Conservation (phyloP, 2,329 filamentous ascomycete species). For the Pseudogymnoascus sp. region DNA sequence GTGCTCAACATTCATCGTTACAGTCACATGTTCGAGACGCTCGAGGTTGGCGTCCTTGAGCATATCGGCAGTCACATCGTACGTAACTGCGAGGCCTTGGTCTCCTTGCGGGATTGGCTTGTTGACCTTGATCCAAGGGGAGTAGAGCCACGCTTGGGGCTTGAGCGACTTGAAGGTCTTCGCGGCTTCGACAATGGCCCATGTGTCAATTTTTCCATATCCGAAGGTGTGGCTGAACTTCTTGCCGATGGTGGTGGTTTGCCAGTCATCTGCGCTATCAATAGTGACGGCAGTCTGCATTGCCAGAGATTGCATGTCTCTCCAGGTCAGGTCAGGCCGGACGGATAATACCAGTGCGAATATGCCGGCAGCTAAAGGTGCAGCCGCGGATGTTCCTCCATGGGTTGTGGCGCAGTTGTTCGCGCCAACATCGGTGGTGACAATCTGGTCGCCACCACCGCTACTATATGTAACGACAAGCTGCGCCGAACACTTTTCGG, state of each 20-base stretch:
- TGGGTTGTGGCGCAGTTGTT: conserved; percentile 75
- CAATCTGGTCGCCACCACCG: conserved; percentile 76
- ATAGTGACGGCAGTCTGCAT: conserved; percentile 77
- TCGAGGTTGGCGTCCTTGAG: conserved; percentile 74
- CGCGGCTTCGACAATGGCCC: conserved; percentile 72
- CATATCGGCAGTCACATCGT: conserved; percentile 75
- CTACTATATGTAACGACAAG: conserved; percentile 96
- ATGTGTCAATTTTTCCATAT: conserved; percentile 91
- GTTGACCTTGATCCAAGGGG: conserved; percentile 87
- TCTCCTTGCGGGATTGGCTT: conserved; percentile 78
- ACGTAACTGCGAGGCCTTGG: conserved; percentile 67
- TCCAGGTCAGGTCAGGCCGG: conserved; percentile 82
- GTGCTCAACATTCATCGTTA: conserved; percentile 95
- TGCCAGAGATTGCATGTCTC: conserved; percentile 88
- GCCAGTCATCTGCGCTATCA: conserved; percentile 70
- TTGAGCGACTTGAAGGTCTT: conserved; percentile 84
- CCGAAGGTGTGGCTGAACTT: conserved; percentile 92
- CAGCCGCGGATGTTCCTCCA: conserved; percentile 91
- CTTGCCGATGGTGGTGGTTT: conserved; percentile 69
- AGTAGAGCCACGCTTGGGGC: conserved; percentile 90
- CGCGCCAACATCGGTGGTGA: conserved; percentile 84
- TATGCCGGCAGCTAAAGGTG: conserved; percentile 84
- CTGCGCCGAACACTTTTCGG: conserved; percentile 90
- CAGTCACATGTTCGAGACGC: conserved; percentile 84
- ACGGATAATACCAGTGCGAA: conserved; percentile 80